Evolutionary conservation across 1,284 basidiomycete genomes (phyloP).

Genomic region (Ceratobasidium sp.): DNA sequence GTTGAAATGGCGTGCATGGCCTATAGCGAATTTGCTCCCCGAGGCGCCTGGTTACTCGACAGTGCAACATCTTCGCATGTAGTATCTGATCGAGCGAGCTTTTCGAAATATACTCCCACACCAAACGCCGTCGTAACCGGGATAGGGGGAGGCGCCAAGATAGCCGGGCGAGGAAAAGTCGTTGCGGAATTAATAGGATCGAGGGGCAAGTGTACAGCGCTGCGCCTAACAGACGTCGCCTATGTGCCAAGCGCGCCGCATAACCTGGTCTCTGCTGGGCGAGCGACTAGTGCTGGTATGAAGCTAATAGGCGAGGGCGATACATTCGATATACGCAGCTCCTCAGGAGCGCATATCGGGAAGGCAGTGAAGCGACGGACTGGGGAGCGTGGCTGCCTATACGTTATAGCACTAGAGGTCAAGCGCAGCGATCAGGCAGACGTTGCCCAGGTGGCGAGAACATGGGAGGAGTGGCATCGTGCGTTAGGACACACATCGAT

Average conservation of each 20-base stretch:
- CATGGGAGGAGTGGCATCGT: constrained; percentile 4
- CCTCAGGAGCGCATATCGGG: background rate
- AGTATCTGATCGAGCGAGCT: background rate
- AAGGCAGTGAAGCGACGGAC: background rate
- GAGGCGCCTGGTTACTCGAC: constrained; percentile 8
- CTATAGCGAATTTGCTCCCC: background rate
- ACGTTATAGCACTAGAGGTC: background rate
- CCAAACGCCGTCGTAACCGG: background rate
- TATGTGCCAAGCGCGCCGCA: constrained; percentile 12
- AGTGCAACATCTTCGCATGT: background rate
- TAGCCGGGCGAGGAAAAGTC: constrained; percentile 1
- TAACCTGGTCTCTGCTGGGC: constrained; percentile 1
- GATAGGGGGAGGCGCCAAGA: background rate
- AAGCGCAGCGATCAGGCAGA: background rate
- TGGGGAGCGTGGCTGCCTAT: background rate
- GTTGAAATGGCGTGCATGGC: constrained; percentile 9
- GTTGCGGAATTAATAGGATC: background rate
- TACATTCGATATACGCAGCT: background rate
- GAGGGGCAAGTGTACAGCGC: background rate
- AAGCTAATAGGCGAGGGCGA: background rate
- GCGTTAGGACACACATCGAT: constrained; percentile 3
- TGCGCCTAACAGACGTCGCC: constrained; percentile 2
- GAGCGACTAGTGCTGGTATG: background rate
- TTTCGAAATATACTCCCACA: background rate
- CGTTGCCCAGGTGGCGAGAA: background rate